Conservation (phyloP, 805 yeast genomes). For the Ogataea polymorpha region DNA sequence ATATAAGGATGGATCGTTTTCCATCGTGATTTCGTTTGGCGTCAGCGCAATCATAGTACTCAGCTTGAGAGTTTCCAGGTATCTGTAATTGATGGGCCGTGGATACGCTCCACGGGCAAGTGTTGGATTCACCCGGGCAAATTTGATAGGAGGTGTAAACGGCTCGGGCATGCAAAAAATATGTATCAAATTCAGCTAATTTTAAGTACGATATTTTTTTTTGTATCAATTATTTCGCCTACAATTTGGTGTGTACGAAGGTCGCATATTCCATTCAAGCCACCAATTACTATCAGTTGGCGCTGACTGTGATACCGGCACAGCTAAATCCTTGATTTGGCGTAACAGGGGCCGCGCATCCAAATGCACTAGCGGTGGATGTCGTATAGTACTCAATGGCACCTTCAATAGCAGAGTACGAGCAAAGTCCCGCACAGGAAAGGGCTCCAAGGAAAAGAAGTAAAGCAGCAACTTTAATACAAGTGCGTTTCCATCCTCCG, state of each 20-base stretch:
- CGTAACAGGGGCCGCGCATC: conserved; percentile 14
- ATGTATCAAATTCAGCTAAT: not conserved
- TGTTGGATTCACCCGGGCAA: conserved; percentile 63
- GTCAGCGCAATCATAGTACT: conserved; percentile 75
- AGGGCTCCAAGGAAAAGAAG: conserved; percentile 10
- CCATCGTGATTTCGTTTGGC: conserved; percentile 64
- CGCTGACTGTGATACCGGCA: conserved; percentile 16
- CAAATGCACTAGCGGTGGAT: conserved; percentile 10
- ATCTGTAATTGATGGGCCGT: conserved; percentile 66
- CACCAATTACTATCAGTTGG: not conserved
- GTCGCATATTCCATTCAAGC: too few relatives aligned
- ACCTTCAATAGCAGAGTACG: conserved; percentile 13
- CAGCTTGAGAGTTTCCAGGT: conserved; percentile 60
- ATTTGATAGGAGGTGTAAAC: conserved; percentile 73
- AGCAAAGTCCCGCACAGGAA: conserved; percentile 13
- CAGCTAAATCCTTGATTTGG: conserved; percentile 14
- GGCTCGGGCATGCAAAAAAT: conserved; percentile 17
- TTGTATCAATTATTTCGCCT: not conserved
- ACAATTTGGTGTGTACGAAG: not conserved
- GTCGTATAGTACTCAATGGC: conserved; percentile 10
- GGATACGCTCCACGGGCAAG: conserved; percentile 88
- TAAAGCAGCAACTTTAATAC: conserved; percentile 5
- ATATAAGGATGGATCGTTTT: conserved; percentile 47
- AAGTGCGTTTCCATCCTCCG: conserved; percentile 10
- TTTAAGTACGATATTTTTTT: not conserved